A percentile compares a stretch with the other conserved stretches of the same genome.
Evolutionary conservation across 371 early-diverging fungal genomes (phyloP).

Genomic region (Mortierella sp.): DNA sequence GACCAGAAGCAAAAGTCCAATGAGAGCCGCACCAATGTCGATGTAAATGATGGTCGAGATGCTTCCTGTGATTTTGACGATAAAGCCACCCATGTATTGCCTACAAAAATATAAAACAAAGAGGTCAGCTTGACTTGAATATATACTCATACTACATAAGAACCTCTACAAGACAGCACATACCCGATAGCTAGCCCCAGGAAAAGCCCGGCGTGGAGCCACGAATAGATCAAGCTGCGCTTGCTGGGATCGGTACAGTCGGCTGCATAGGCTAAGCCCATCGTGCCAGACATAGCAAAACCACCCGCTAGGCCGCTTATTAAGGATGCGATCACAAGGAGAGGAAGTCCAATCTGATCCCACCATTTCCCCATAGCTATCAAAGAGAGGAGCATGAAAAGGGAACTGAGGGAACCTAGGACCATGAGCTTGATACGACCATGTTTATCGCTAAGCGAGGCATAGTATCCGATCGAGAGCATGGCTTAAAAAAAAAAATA

Average conservation of each 20-base stretch:
- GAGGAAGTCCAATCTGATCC: slow-evolving; percentile 44
- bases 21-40: slow-evolving; percentile 21
- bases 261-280: slow-evolving; percentile 46
- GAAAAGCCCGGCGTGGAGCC: slow-evolving; percentile 41
- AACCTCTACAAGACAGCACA: neutral
- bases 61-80: slow-evolving; percentile 2
- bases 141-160: neutral
- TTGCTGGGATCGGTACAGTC: slow-evolving; percentile 41
- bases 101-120: slow-evolving; percentile 5
- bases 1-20: slow-evolving; percentile 31
- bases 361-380: slow-evolving; percentile 40
- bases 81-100: slow-evolving; percentile 17
- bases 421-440: slow-evolving; percentile 38
- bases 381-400: slow-evolving; percentile 15
- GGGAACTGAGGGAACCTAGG: slow-evolving; percentile 1
- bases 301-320: slow-evolving; percentile 37
- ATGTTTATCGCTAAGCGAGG: slow-evolving; percentile 47
- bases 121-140: neutral
- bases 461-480: slow-evolving; percentile 42
- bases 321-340: slow-evolving; percentile 11
- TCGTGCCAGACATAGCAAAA: slow-evolving; percentile 15
- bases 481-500: slow-evolving; percentile 16
- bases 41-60: slow-evolving; percentile 58
- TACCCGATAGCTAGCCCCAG: slow-evolving; percentile 41
- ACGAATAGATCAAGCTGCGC: slow-evolving; percentile 37